Evolutionary conservation across 768 basidiomycete genomes (phyloP).

Genomic region (Boletellus emodensis): DNA sequence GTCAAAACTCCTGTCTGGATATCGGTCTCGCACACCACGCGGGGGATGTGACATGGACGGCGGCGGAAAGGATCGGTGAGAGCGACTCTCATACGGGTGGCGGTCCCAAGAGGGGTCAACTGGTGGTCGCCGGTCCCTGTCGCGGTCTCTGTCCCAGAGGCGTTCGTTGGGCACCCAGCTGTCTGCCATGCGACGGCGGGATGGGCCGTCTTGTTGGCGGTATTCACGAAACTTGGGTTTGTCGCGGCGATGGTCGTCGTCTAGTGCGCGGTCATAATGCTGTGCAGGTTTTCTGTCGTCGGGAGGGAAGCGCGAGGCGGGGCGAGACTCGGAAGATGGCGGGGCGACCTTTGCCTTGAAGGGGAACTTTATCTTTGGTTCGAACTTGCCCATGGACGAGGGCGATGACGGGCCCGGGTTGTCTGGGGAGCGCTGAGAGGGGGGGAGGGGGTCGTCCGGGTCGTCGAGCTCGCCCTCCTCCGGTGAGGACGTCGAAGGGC

Average conservation of each 20-base stretch:
- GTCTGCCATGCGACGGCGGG: conserved; percentile 21
- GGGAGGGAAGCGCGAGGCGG: conserved; percentile 31
- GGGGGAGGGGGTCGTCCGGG: conserved; percentile 18
- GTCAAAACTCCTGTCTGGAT: conserved; percentile 19
- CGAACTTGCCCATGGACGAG: conserved; percentile 30
- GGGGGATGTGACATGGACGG: conserved; percentile 6
- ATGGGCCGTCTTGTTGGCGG: conserved; percentile 15
- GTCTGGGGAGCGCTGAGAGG: conserved; percentile 11
- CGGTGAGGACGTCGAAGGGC: conserved; percentile 56
- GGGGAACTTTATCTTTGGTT: conserved; percentile 62
- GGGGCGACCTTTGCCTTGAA: conserved; percentile 50
- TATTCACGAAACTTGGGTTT: conserved; percentile 19
- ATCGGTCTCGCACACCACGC: conserved; percentile 24
- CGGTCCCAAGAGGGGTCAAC: conserved; percentile 25
- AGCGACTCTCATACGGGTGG: conserved; percentile 15
- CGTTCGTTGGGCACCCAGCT: conserved; percentile 28
- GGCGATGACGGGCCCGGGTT: conserved; percentile 32
- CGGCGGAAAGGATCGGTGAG: conserved; percentile 16
- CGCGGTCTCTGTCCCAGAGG: conserved; percentile 21
- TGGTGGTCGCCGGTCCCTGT: conserved; percentile 25
- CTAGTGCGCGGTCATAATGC: conserved; percentile 39
- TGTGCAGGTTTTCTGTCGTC: conserved; percentile 24
- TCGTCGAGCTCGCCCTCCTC: conserved; percentile 86
- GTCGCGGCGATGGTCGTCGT: conserved; percentile 42
- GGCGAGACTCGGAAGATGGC: conserved; percentile 17